These are phyloP conservation scores for Panaeolus papilionaceus DNA, from an alignment of 768 basidiomycete genomes.

Conservation along the genomic window DNA sequence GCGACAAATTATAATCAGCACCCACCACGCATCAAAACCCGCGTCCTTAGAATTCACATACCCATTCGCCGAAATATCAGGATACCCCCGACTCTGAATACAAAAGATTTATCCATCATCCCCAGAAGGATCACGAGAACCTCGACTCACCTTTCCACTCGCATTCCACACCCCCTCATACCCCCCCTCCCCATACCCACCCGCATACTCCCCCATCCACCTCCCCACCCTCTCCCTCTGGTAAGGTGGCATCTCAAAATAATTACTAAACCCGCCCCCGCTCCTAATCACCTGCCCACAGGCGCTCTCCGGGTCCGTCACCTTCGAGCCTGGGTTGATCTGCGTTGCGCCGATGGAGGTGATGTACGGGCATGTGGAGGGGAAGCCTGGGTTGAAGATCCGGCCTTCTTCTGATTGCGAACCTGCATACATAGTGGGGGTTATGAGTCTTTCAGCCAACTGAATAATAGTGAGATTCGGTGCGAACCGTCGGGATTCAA, in stretches of 20 bases:
- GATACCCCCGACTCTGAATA: conserved; percentile 48
- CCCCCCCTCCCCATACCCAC: conserved; percentile 20
- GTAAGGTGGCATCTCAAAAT: conserved; percentile 45
- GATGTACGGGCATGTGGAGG: conserved; percentile 48
- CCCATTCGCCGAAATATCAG: conserved; percentile 54
- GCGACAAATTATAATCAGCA: not conserved
- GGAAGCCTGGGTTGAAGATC: conserved; percentile 49
- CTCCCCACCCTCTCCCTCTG: conserved; percentile 42
- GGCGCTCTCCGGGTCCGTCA: conserved; percentile 40
- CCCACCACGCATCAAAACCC: not conserved
- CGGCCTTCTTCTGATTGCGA: conserved; percentile 35
- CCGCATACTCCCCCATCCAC: conserved; percentile 41
- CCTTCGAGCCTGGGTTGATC: conserved; percentile 35
- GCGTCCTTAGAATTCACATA: conserved; percentile 18
- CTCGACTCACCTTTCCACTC: conserved; percentile 34
- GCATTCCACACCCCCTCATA: conserved; percentile 36
- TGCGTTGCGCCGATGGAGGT: conserved; percentile 57
- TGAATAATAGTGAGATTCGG: not conserved
- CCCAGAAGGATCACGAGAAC: too few relatives aligned
- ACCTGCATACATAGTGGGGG: conserved; percentile 24
- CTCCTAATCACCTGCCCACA: conserved; percentile 43
- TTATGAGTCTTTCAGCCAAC: not conserved
- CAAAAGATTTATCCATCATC: not conserved
- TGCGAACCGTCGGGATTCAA: conserved; percentile 48
- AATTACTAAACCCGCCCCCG: conserved; percentile 49